These are phyloP conservation scores for Hibiscus syriacus DNA, from an alignment of 345 rosid species.

Conservation along the genomic window DNA sequence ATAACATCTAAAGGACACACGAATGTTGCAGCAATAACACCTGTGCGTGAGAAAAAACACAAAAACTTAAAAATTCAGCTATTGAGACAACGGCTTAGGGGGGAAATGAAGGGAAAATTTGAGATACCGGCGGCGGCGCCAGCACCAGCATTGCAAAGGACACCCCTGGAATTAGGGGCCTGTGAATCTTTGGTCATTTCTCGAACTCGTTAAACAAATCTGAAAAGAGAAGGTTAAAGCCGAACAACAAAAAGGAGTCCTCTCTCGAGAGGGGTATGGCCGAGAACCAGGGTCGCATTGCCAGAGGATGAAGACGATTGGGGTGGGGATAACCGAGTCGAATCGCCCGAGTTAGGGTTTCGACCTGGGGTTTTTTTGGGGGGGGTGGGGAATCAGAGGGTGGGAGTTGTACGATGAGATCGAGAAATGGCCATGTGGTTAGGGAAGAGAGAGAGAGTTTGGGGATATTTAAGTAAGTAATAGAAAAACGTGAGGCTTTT, in stretches of 20 bases:
- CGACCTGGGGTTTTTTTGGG: neutral
- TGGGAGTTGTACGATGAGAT: neutral
- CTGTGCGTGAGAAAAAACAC: slow-evolving; percentile 18
- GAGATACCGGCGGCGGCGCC: slow-evolving; percentile 85
- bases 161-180: slow-evolving; percentile 35
- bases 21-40: slow-evolving; percentile 79
- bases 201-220: slow-evolving; percentile 11
- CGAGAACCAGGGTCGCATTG: slow-evolving; percentile 77
- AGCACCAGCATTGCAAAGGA: slow-evolving; percentile 80
- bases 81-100: too few relatives aligned
- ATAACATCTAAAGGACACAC: slow-evolving; percentile 91
- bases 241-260: slow-evolving; percentile 36
- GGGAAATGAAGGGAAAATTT: neutral
- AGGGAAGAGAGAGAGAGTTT: neutral
- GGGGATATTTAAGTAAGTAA: neutral
- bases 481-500: neutral
- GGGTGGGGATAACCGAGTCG: neutral
- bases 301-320: slow-evolving; percentile 24
- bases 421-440: neutral
- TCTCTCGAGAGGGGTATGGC: slow-evolving; percentile 60
- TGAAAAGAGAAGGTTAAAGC: slow-evolving; percentile 10
- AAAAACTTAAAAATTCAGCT: slow-evolving; percentile 1
- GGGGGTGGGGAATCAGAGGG: neutral
- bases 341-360: slow-evolving; percentile 5
- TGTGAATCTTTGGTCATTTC: slow-evolving; percentile 51